Conservation (phyloP, 441 rosid genomes). For the Geranium incanum region DNA sequence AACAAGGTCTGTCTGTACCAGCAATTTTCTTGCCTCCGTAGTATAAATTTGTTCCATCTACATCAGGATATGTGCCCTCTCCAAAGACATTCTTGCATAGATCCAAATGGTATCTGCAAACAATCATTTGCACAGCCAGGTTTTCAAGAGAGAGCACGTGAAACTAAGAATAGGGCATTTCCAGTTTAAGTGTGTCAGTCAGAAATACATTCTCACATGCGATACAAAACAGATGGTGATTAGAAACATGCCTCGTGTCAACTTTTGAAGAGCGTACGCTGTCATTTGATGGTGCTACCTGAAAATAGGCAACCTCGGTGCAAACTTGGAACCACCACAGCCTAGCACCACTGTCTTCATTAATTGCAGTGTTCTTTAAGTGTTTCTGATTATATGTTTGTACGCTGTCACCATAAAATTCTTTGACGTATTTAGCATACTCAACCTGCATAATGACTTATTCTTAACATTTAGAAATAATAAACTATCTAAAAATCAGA, state of each 20-base stretch:
- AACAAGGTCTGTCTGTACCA: conserved; percentile 30
- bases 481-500: too few species aligned
- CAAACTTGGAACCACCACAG: conserved; percentile 98
- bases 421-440: conserved; percentile 62
- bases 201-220: too few species aligned
- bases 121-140: conserved; percentile 5
- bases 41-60: conserved; percentile 70
- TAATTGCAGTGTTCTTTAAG: conserved; percentile 44
- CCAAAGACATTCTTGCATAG: conserved; percentile 83
- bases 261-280: conserved; percentile 80
- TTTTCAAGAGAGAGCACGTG: neutral
- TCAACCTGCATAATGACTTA: conserved; percentile 40
- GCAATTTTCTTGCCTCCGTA: conserved; percentile 82
- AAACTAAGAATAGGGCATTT: neutral
- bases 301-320: conserved; percentile 92
- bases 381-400: conserved; percentile 52
- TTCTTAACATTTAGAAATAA: conserved; percentile 2
- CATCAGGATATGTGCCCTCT: conserved; percentile 65
- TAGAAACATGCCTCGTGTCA: conserved; percentile 51
- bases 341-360: conserved; percentile 44
- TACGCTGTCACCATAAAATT: conserved; percentile 41
- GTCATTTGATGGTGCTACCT: conserved; percentile 83
- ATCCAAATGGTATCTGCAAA: conserved; percentile 71
- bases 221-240: too few species aligned
- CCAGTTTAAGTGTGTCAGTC: too few species aligned